Conservation (phyloP, 257 asterid genomes). For the Solanum chmielewskii region DNA sequence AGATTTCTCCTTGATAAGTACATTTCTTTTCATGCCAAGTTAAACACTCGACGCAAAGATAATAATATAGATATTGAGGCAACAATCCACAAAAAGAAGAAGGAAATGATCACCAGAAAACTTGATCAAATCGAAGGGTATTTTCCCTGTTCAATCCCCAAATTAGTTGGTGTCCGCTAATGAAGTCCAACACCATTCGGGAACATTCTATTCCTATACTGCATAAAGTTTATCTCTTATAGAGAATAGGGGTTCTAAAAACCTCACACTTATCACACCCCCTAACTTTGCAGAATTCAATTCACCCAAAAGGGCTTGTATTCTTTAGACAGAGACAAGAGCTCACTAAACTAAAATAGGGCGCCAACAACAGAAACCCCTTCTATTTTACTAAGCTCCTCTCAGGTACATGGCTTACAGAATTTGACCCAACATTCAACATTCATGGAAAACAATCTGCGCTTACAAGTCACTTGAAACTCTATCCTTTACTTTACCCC, state of each 20-base stretch:
- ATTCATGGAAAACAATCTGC: not conserved
- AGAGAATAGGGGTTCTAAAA: not conserved
- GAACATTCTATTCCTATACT: not conserved
- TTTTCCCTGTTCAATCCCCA: not conserved
- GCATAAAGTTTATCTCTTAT: not conserved
- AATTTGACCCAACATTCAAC: not conserved
- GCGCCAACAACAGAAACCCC: not conserved
- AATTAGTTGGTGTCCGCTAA: not conserved
- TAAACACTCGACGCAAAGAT: not conserved
- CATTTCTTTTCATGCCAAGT: not conserved
- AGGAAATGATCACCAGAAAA: not conserved
- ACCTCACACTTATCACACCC: not conserved
- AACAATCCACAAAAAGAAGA: not conserved
- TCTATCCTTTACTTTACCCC: not conserved
- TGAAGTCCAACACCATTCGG: not conserved
- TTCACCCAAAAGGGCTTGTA: not conserved
- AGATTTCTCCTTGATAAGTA: not conserved
- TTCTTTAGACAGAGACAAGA: rapidly evolving
- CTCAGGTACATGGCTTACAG: not conserved
- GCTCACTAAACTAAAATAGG: not conserved
- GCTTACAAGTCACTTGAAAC: not conserved
- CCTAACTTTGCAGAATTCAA: not conserved
- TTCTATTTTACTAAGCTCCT: not conserved
- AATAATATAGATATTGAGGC: not conserved
- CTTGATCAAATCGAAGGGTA: not conserved